Evolutionary conservation across 1,139 yeast genomes (phyloP).

Genomic region (Suhomyces choctaworum): DNA sequence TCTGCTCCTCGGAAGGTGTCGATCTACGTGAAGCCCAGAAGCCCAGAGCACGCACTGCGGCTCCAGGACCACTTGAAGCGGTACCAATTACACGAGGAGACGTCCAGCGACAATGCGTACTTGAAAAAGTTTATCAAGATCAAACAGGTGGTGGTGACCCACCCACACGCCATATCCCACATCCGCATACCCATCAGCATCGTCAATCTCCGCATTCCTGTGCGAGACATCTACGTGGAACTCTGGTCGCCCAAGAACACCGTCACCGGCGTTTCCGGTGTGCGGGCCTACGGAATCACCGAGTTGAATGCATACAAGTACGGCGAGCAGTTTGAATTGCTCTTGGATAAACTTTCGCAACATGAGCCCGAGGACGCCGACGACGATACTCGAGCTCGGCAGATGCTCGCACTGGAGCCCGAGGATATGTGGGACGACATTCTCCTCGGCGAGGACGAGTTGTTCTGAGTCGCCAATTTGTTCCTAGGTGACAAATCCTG

Average conservation of each 20-base stretch:
- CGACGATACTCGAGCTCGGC: slow-evolving; percentile 1
- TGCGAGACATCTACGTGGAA: slow-evolving; percentile 39
- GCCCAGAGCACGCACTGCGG: slow-evolving; percentile 17
- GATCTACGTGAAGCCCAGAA: slow-evolving; percentile 35
- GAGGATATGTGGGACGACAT: slow-evolving; percentile 8
- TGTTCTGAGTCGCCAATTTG: neutral
- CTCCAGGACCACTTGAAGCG: slow-evolving; percentile 22
- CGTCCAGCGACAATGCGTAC: slow-evolving; percentile 25
- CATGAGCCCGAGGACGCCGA: slow-evolving; percentile 13
- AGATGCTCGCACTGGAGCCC: neutral
- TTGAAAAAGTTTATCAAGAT: slow-evolving; percentile 36
- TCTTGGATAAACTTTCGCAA: slow-evolving; percentile 6
- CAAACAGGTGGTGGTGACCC: slow-evolving; percentile 22
- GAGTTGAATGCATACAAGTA: slow-evolving; percentile 33
- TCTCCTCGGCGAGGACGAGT: slow-evolving; percentile 9
- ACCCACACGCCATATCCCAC: slow-evolving; percentile 25
- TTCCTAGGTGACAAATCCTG: too few species aligned
- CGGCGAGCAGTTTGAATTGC: slow-evolving; percentile 25
- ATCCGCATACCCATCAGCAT: slow-evolving; percentile 38
- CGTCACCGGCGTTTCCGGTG: slow-evolving; percentile 26
- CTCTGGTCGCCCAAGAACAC: slow-evolving; percentile 23
- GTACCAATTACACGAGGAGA: slow-evolving; percentile 15
- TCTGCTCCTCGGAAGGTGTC: slow-evolving; percentile 19
- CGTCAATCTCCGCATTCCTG: slow-evolving; percentile 35
- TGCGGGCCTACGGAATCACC: slow-evolving; percentile 43